Percentiles rank a stretch among this genome's conserved stretches.
These are phyloP conservation scores for Hypoxylon sp. DNA, from an alignment of 2,329 filamentous ascomycete species.

Conservation along the genomic window DNA sequence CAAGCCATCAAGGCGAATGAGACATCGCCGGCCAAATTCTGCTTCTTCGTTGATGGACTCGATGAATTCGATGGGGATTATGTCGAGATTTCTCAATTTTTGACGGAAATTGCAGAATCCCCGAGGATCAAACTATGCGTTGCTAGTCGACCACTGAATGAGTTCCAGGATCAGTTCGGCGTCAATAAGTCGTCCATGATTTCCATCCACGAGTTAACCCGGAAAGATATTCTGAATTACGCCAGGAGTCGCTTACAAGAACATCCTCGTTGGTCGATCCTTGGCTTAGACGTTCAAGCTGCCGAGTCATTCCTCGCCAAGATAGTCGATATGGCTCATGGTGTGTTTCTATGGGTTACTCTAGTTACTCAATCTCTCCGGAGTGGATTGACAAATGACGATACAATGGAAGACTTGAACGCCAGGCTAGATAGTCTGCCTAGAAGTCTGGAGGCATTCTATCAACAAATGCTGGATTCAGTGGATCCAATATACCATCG, in stretches of 20 bases:
- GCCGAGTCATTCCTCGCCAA: constrained; percentile 35
- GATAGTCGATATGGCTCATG: constrained; percentile 46
- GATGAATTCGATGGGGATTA: constrained; percentile 53
- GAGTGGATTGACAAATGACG: constrained; percentile 44
- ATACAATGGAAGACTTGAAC: constrained; percentile 36
- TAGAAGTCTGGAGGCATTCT: constrained; percentile 42
- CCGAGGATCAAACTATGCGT: constrained; percentile 48
- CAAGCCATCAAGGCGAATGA: constrained; percentile 22
- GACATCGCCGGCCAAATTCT: constrained; percentile 43
- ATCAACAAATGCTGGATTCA: constrained; percentile 42
- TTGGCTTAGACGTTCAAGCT: constrained; percentile 4
- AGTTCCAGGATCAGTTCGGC: constrained; percentile 51
- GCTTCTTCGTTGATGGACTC: constrained; percentile 56
- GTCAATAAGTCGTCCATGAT: constrained; percentile 37
- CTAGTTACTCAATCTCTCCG: constrained; percentile 49
- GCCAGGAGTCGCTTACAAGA: constrained; percentile 34
- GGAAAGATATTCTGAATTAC: constrained; percentile 48
- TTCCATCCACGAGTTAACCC: constrained; percentile 47
- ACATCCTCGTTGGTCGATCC: constrained; percentile 39
- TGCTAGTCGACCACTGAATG: constrained; percentile 52
- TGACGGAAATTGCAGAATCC: constrained; percentile 23
- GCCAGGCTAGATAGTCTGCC: constrained; percentile 36
- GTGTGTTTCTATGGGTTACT: constrained; percentile 55
- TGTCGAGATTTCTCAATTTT: constrained; percentile 40
- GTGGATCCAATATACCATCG: constrained; percentile 35